Base-by-base conservation (phyloP, 164 flowering plant species). In the Umbellularia californica region DNA sequence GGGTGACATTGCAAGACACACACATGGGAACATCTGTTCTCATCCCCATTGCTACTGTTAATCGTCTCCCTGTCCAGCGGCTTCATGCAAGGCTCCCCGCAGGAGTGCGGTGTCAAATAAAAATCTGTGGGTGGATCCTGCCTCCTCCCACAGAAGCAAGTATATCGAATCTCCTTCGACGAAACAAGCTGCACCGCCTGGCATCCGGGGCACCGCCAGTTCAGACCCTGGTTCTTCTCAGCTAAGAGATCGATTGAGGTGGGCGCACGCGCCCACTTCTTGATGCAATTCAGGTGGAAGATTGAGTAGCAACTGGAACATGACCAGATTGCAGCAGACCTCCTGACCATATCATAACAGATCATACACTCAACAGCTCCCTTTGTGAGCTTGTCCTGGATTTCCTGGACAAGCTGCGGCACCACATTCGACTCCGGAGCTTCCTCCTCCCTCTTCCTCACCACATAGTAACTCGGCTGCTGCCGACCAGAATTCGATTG, bases 181-280 rank as follows among this genome's bases (percentile, higher is more conserved):
- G 87, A 69, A 1, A 79, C 79, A 2, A 91, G 88, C 81, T 95
- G 98, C 72, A 92, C 99, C 0, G 92, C 86, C 77, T 94, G 99
- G 77, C 99, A 95, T 12, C 98, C 98, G 4, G 98, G 99, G 83
- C 99, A 95, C 25, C 99, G 82, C 99, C 99, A 95, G 71, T 93
- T 95, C 68, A 81, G 76, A 0, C 98, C 97, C 71, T 87, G 95
- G 75, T 84, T 84, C 85, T 87, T 93, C 85, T 91, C 97, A 0
- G 85, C 97, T 0, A 84, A 75, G 63, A 89, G 74, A 74, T 93
- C 99, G 68, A 84, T 74, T 13, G 99, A 94, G 14, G 94, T 89
- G 2, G 99, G 99, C 4, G 98, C 99, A 19, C 90, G 83, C 3
- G 97, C 99, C 98, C 99, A 95, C 83, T 89, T 93, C 93, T 88